Percentiles rank a stretch among this genome's conserved stretches.
phyloP scores from a whole-genome alignment of 2,329 filamentous ascomycete genomes.

The Metarhizium guizhouense region DNA sequence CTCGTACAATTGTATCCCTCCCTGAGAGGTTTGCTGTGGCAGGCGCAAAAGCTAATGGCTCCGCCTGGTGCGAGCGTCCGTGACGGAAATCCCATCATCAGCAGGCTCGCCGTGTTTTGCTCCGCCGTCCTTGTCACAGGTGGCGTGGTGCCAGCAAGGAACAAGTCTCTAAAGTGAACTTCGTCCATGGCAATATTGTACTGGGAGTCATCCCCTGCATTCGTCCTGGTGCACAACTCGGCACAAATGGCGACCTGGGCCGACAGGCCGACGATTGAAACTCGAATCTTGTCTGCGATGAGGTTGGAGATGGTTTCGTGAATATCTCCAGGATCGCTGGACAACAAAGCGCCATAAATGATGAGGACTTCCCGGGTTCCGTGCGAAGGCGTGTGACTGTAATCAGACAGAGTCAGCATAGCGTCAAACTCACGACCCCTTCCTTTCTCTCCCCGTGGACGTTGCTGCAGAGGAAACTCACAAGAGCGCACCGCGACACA shows the following conservation, averaged over 20 bases:
- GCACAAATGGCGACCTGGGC: conserved; percentile 89
- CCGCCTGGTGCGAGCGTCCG: conserved; percentile 62
- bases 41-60: conserved; percentile 73
- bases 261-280: conserved; percentile 81
- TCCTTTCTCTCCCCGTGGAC: conserved; percentile 4
- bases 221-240: conserved; percentile 82
- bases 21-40: conserved; percentile 71
- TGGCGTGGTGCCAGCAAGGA: conserved; percentile 81
- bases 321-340: conserved; percentile 90
- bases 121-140: conserved; percentile 65
- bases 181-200: conserved; percentile 79
- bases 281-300: conserved; percentile 73
- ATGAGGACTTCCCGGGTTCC: conserved; percentile 90
- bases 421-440: too few species aligned
- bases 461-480: conserved; percentile 26
- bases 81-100: conserved; percentile 98
- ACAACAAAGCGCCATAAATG: conserved; percentile 82
- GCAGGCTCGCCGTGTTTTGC: conserved; percentile 53
- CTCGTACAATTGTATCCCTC: conserved; percentile 89
- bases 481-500: conserved; percentile 88
- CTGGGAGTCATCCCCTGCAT: conserved; percentile 63
- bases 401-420: not conserved
- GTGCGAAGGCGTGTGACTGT: conserved; percentile 79
- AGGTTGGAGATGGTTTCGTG: conserved; percentile 78
- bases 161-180: conserved; percentile 73